These are phyloP conservation scores for Filosporella fistucella DNA, from an alignment of 495 filamentous ascomycete genomes.

Conservation along the genomic window DNA sequence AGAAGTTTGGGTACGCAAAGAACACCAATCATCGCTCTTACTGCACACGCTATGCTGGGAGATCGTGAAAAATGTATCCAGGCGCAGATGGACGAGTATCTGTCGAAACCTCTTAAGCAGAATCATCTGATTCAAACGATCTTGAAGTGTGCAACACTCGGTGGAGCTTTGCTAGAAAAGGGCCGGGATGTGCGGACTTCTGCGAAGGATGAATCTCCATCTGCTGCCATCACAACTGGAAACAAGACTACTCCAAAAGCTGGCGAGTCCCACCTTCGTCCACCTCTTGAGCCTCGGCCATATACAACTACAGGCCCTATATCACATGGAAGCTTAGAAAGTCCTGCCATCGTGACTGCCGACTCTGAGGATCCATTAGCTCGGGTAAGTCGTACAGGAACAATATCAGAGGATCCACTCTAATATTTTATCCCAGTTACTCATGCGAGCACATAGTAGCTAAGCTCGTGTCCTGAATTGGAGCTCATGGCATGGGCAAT, in stretches of 20 bases:
- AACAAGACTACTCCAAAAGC: neutral
- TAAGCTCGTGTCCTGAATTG: conserved; percentile 20
- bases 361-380: conserved; percentile 66
- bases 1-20: conserved; percentile 68
- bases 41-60: conserved; percentile 98
- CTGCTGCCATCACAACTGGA: conserved; percentile 9
- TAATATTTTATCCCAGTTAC: conserved; percentile 36
- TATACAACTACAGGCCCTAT: conserved; percentile 60
- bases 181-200: conserved; percentile 55
- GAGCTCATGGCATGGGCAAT: neutral
- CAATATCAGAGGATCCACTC: conserved; percentile 5
- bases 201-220: conserved; percentile 47
- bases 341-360: conserved; percentile 54
- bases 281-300: conserved; percentile 46
- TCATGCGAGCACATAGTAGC: conserved; percentile 46
- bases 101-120: conserved; percentile 96
- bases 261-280: conserved; percentile 7
- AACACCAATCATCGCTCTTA: conserved; percentile 95
- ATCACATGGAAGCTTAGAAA: conserved; percentile 46
- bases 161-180: conserved; percentile 78
- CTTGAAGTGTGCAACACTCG: conserved; percentile 88
- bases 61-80: conserved; percentile 98
- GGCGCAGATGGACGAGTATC: conserved; percentile 98
- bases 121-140: conserved; percentile 99
- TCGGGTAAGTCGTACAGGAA: conserved; percentile 50